Conservation (phyloP, 2,329 filamentous ascomycete genomes). For the Neophaeococcomyces aloes region DNA sequence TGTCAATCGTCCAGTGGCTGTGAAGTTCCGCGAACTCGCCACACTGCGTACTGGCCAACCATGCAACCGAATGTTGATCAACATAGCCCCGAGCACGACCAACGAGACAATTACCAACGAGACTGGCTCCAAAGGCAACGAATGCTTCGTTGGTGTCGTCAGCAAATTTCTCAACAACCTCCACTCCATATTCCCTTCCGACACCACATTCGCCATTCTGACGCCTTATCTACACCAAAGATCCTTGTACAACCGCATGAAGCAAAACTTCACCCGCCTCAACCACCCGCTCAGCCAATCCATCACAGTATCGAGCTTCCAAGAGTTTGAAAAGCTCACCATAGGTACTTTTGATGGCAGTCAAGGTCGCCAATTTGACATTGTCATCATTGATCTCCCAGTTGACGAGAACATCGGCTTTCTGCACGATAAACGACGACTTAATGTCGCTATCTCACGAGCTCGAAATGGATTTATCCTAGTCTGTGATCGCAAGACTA, state of each 20-base stretch:
- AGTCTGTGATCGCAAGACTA: neutral
- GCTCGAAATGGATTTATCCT: neutral
- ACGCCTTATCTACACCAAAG: slow-evolving; percentile 90
- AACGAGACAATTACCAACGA: neutral
- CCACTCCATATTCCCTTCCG: no score
- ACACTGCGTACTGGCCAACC: no score
- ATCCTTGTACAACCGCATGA: neutral
- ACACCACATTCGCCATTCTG: slow-evolving; percentile 61
- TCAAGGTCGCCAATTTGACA: slow-evolving; percentile 94
- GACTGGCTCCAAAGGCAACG: neutral
- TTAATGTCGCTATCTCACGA: slow-evolving; percentile 50
- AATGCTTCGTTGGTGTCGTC: neutral
- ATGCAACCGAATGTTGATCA: neutral
- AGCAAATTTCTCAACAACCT: neutral
- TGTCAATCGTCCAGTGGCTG: neutral
- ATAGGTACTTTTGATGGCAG: slow-evolving; percentile 58
- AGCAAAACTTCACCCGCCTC: neutral
- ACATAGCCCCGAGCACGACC: neutral
- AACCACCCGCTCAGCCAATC: no score
- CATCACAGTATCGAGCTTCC: no score
- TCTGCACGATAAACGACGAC: slow-evolving; percentile 73
- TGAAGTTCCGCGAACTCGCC: neutral
- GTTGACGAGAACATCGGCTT: slow-evolving; percentile 80
- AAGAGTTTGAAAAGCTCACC: neutral
- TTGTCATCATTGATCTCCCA: slow-evolving; percentile 84